Evolutionary conservation across 176 grass and related monocot species (phyloP), one percentile per base, ranked within the genome.

Genomic region (Cenchrus purpureus): DNA sequence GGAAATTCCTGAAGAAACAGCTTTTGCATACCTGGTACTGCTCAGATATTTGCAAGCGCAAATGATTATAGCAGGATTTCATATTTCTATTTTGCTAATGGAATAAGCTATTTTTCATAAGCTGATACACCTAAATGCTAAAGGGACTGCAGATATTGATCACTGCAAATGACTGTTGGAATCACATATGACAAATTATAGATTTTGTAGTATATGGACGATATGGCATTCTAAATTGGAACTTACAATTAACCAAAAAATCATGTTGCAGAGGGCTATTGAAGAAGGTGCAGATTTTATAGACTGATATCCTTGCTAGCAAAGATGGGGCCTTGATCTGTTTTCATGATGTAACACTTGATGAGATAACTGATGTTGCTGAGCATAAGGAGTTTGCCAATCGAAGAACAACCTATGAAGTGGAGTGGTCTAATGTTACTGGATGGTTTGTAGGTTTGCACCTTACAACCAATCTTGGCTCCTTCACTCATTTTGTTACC

Each of bases 311-410:
- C 59, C 90, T 98, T 80, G 91, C 93, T 57, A 98, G 64, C 82
- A 95, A 95, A 79, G 95, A 98, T 83, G 95, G 95, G 48, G 68
- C 66, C 62, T 84, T 95, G 83, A 86, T 98, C 87, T 98, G 96
- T 78, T 95, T 98, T 89, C 96, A 98, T 88, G 96, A 98, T 90
- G 93, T 95, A 65, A 98, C 55, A 87, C 91, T 98, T 85, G 96
- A 95, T 79, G 72, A 34, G 76, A 94, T 88, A 76, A 95, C 96
- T 73, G 91, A 95, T 76, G 81, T 98, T 79, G 86, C 87, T 7
- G 83, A 32, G 13, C 90, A 40, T 53, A 86, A 83, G 49, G 90
- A 98, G 49, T 98, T 95, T 76, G 83, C 93, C 20, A 43, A 92
- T 87, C 89, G 93, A 59, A 95, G 88, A 89, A 95, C 84, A 83